Evolutionary conservation across 108 stramenopile genomes (phyloP).

Genomic region (Parietichytrium sp.): DNA sequence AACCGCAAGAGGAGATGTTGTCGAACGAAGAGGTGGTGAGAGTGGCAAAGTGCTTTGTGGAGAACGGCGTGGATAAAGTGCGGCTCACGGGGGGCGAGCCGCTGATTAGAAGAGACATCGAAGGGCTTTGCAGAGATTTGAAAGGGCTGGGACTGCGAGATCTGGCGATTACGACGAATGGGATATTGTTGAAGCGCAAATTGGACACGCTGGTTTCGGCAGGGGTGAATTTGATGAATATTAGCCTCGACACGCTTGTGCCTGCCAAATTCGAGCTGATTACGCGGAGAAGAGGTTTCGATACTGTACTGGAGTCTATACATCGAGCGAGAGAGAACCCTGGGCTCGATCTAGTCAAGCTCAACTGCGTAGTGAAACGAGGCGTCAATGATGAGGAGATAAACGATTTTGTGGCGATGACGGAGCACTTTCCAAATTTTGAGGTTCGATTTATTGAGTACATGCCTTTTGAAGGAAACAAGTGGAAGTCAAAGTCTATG

Average conservation of each 20-base stretch:
- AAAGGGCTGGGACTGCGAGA: slow-evolving; percentile 61
- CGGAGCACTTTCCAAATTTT: slow-evolving; percentile 66
- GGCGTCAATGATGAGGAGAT: slow-evolving; percentile 85
- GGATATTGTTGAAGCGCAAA: slow-evolving; percentile 70
- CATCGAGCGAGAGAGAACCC: slow-evolving; percentile 55
- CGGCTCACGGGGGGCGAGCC: slow-evolving; percentile 94
- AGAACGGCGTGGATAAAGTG: slow-evolving; percentile 66
- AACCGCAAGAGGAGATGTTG: slow-evolving; percentile 67
- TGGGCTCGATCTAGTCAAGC: slow-evolving; percentile 69
- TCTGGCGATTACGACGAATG: slow-evolving; percentile 94
- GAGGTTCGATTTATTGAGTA: slow-evolving; percentile 97
- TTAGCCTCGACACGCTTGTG: slow-evolving; percentile 85
- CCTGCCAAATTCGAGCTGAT: slow-evolving; percentile 77
- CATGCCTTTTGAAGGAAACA: slow-evolving; percentile 98
- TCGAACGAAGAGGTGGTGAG: slow-evolving; percentile 76
- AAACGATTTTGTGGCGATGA: slow-evolving; percentile 73
- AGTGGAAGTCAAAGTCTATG: slow-evolving; percentile 72
- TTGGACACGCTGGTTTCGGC: slow-evolving; percentile 73
- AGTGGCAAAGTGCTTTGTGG: slow-evolving; percentile 72
- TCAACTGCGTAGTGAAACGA: slow-evolving; percentile 92
- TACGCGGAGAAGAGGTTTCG: slow-evolving; percentile 77
- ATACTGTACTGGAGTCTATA: slow-evolving; percentile 70
- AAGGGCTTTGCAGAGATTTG: background rate
- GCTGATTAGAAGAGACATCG: slow-evolving; percentile 64
- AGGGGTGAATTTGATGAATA: slow-evolving; percentile 85